Base-by-base conservation (phyloP, 176 grass and related monocot species). In the Typha latifolia region DNA sequence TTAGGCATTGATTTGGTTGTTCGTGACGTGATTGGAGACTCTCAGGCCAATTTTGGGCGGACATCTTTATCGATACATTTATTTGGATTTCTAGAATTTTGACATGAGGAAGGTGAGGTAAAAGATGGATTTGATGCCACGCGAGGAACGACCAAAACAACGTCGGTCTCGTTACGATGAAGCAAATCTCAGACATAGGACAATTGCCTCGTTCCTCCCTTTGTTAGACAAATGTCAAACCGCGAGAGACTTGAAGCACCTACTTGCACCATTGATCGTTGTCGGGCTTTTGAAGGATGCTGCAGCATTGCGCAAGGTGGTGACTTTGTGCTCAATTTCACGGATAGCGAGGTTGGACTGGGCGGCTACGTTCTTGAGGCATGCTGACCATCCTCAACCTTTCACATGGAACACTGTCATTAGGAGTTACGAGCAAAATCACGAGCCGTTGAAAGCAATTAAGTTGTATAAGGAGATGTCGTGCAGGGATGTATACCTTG, bases 401-500 rank as follows among this genome's bases (percentile, higher is more conserved):
- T 73, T 73, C 31, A 31, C 50, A 12, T 73, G 71, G 71, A 73
- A 73, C 37, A 73, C 14, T 47, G 43, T 73, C 22, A 73, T 73
- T 11, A 73, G 71, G 63, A 64, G 71, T 14, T 73, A 19, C 19
- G 57, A 51, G 61, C 71, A 32, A 63, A 31, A 27, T 31, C 57
- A 64, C 11, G 29, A 73, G 48, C 61, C 71, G 49, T 7, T 12
- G 61, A n/a, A 62, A 49, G 61, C 71, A 14, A 63, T 73, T 15
- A 51, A 31, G n/a, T 14, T 32, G 20, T 73, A 49, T 24, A 14
- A 23, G 12, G 34, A 64, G 14, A 73, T 73, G 71, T 15, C 27
- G 22, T 22, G 61, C 24, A 63, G 59, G n/a, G 14, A 21, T 26
- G 34, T 73, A 11, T 64, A 47, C 48, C 71, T 43, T 32, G 71